A percentile compares a stretch with the other conserved stretches of the same genome.
These are phyloP conservation scores for Botryosphaeria dothidea DNA, from an alignment of 2,329 filamentous ascomycete genomes.

Conservation along the genomic window DNA sequence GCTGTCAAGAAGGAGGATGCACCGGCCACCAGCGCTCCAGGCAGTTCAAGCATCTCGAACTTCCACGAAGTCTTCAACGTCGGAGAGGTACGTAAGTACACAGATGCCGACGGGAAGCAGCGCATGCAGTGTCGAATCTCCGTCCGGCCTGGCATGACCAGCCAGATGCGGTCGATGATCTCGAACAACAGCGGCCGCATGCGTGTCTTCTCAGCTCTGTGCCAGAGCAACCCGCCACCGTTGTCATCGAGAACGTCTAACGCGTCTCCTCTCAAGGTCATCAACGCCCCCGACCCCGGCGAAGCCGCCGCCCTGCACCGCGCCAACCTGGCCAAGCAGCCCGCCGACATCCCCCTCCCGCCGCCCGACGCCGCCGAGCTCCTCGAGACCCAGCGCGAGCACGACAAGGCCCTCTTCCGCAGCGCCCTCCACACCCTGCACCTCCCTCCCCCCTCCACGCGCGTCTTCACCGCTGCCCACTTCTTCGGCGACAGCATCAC, in stretches of 20 bases:
- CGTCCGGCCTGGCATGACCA: too few relatives aligned
- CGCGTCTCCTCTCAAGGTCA: neutral
- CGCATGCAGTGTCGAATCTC: too few relatives aligned
- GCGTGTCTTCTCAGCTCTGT: too few relatives aligned
- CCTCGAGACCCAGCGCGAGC: neutral
- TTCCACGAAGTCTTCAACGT: too few relatives aligned
- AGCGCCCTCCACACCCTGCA: neutral
- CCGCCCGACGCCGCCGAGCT: neutral
- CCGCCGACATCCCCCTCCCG: neutral
- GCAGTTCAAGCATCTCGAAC: too few relatives aligned
- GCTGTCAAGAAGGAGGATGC: neutral
- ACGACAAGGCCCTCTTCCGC: neutral
- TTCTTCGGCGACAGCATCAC: neutral
- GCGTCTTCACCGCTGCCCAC: neutral
- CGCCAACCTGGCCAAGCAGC: neutral
- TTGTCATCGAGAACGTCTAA: neutral
- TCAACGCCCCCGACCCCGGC: too few relatives aligned
- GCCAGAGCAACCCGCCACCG: too few relatives aligned
- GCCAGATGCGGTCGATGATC: too few relatives aligned
- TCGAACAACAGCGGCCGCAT: too few relatives aligned
- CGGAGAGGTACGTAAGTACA: too few relatives aligned
- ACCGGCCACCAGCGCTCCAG: neutral
- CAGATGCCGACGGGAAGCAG: too few relatives aligned
- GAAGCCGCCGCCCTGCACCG: too few relatives aligned
- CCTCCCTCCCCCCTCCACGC: neutral